Evolutionary conservation across 2,329 filamentous ascomycete genomes (phyloP), one percentile per base, ranked within the genome.

Genomic region (Didymella pomorum): DNA sequence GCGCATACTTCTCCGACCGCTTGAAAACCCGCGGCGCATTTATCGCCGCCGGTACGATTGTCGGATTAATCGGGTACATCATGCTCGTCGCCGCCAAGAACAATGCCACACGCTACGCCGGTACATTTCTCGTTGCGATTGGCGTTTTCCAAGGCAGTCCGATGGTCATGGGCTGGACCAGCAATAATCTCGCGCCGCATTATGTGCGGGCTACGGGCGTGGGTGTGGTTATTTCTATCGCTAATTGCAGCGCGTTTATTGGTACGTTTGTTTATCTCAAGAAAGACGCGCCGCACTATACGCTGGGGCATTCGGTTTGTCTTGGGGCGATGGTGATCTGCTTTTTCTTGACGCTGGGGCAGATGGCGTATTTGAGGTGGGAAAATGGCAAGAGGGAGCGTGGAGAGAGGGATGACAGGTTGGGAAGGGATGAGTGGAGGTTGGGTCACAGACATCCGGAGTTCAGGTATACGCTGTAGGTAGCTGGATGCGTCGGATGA

Each of bases 201-300:
- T 87, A 85, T 69, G 87, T 87, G 71, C 78, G 84, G 29, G 79
- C 81, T 1, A 78, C 86, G 35, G 79, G 79, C 2, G 76, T 81
- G 0, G 83, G 83, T 4, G 78, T 85, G 81, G 76, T 60, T 66
- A 79, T 56, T 10, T 67, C 62, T 42, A 75, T 84, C 37, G 83
- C 82, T 4, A 85, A 85, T 64, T 70, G 79, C 29, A 79, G 76
- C 0, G 83, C 82, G 2, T 81, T 85, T 52, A 76, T 85, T 25
- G 80, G 80, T 0, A 79, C 78, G 18, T 84, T 85, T 60, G 78
- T 84, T 45, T 86, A 82, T 63, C 62, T 84, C 42, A 67, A 75
- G 35, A 67, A 67, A 3, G 81, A 86, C 67, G 76, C 75, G 50
- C 72, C 64, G 52, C 69, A 64, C 33, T 63, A 65, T 31, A 42